Evolutionary conservation across 441 rosid genomes (phyloP), one percentile per base, ranked within the genome.

Genomic region (Euphorbia schlechtendalii): DNA sequence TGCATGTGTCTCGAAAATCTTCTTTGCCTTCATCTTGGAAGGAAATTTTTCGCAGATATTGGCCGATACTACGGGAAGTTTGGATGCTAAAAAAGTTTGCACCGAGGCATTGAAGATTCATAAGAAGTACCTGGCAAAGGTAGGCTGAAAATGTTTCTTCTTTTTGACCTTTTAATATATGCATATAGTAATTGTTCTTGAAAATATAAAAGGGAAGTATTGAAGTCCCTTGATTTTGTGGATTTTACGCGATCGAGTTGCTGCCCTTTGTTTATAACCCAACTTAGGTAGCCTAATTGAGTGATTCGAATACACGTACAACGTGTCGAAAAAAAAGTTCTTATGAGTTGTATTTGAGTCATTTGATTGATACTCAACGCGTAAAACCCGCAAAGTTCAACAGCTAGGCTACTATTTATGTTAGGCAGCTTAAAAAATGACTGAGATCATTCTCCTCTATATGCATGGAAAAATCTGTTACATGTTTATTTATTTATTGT

Each of bases 21-120:
- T 21, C 22, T 59, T 41, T 53, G 20, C 68, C 28, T 24, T 67
- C 40, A 58, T 63, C 70, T 63, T 9, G 57, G 56, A 12, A 17
- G 18, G 32, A 18, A 17, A 12, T 45, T 63, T 18, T 61, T 36
- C 64, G 11, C 80, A 92, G 98, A 90, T 92, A 74, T 68, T 92
- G 80, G 87, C 79, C 0, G 89, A 80, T 66, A 80, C 79, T 30
- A 90, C 88, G 0, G 83, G 88, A 62, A 85, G 80, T 70, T 62
- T 92, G 72, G 97, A 92, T 71, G 96, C 92, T 13, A 92, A 76
- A 76, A 88, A 88, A 67, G 89, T 92, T 8, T 88, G 96, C 61
- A 69, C 76, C 3, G 94, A 81, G 66, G 97, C 96, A 49, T 63
- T 92, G 71, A 90, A 90, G 84, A 78, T 90, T 51, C 95, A 92